Base-by-base conservation (phyloP, 345 rosid genomes). In the Pugionium cornutum region DNA sequence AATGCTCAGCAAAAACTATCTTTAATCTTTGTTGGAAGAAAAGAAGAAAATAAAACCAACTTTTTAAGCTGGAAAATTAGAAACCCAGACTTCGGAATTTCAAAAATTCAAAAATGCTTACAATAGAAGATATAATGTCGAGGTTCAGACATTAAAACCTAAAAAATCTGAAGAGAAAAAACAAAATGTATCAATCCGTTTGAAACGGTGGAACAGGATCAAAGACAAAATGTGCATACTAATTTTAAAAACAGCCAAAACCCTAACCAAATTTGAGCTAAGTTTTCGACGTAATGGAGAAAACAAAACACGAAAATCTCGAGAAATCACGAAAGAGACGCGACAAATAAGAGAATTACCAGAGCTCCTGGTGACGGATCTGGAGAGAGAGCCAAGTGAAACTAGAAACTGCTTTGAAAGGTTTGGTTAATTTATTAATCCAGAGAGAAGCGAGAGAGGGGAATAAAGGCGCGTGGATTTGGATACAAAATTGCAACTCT, bases 391-490 rank as follows among this genome's bases (percentile, higher is more conserved):
- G 36, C 57, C 46, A 80, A 70, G 51, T 51, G 69, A 63, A 47
- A 58, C 65, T 49, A 64, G 26, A 29, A 67, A 25, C 58, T 64
- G 62, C 46, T 62, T 69, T 74, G 70, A 28, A 60, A 45, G 30
- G 40, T 25, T 31, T 57, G 72, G 61, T 62, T 37, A 54, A 64
- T 32, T 11, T 59, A 59, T 35, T 58, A 27, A 65, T 34, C 36
- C 49, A 18, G 32, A 68, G 51, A 63, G 60, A 73, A 18, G 18
- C 18, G 56, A 72, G 60, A 53, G 40, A 43, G 29, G 1, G n/a
- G 76, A 40, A 68, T 18, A 67, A 68, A 66, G 81, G 81, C 78
- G 80, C 78, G 81, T 77, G 79, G 67, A 66, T 59, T 61, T 70
- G 56, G 68, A 66, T 49, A 58, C 69, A 42, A 61, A 0, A 64